These are phyloP conservation scores for Trichoderma sp. DNA, from an alignment of 2,329 filamentous ascomycete genomes.

Conservation along the genomic window DNA sequence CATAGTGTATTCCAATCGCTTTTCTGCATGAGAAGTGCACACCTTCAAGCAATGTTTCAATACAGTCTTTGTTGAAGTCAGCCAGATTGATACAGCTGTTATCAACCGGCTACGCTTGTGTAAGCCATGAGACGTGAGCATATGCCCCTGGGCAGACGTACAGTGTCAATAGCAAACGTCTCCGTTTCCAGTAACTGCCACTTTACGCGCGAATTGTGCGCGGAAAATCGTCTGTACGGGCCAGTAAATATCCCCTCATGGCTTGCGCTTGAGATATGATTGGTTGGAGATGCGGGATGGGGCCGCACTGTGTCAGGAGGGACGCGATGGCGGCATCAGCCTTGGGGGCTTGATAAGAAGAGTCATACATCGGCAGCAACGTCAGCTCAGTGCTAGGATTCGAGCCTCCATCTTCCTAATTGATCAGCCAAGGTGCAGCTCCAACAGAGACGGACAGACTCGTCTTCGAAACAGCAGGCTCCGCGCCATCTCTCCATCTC, in stretches of 20 bases:
- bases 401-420: conserved; percentile 1
- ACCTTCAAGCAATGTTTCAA: too few relatives aligned
- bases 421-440: neutral
- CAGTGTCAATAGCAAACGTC: conserved; percentile 1
- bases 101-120: too few relatives aligned
- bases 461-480: neutral
- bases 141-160: neutral
- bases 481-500: neutral
- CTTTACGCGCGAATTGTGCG: conserved; percentile 24
- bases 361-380: neutral
- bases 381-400: neutral
- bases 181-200: conserved; percentile 1
- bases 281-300: conserved; percentile 33
- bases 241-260: conserved; percentile 36
- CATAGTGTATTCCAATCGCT: too few relatives aligned
- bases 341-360: neutral
- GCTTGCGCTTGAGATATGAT: conserved; percentile 41
- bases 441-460: neutral
- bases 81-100: too few relatives aligned
- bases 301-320: conserved; percentile 22
- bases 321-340: neutral
- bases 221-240: neutral
- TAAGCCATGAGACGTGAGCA: too few relatives aligned
- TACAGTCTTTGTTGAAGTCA: too few relatives aligned
- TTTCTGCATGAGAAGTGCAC: too few relatives aligned